Conservation (phyloP, 2,329 filamentous ascomycete species). For the Cadophora luteo-olivacea region DNA sequence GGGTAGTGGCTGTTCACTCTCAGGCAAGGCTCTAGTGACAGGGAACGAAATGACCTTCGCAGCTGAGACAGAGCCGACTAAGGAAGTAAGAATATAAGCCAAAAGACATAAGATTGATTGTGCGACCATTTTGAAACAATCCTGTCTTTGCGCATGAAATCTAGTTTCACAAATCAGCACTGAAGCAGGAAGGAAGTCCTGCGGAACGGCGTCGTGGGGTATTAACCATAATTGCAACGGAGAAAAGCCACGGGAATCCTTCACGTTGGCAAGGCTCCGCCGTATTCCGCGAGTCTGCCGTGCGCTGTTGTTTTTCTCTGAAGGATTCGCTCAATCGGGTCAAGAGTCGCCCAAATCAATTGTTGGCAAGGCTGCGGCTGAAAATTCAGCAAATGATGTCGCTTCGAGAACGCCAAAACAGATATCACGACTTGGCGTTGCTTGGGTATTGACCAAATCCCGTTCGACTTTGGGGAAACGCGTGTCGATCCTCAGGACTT, state of each 20-base stretch:
- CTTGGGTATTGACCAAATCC: not conserved
- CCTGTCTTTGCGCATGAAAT: not conserved
- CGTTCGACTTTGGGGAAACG: not conserved
- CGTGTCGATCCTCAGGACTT: not conserved
- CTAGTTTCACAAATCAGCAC: not conserved
- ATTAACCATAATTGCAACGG: not conserved
- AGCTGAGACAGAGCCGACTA: not conserved
- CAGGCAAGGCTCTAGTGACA: not conserved
- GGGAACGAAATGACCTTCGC: not conserved
- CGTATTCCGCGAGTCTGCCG: not conserved
- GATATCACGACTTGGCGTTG: not conserved
- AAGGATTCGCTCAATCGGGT: slow-evolving; percentile 9
- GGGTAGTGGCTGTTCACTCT: not conserved
- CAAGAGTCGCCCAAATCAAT: not conserved
- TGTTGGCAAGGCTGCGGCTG: slow-evolving; percentile 8
- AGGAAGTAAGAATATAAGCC: not conserved
- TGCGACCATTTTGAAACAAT: not conserved
- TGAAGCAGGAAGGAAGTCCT: not conserved
- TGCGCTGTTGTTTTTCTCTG: not conserved
- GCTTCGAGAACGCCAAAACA: not conserved
- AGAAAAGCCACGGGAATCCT: not conserved
- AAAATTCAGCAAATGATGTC: not conserved
- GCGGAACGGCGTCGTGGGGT: not conserved
- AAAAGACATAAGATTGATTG: not conserved
- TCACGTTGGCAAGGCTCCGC: not conserved